Conservation (phyloP, 306 rosid species). For the Cercis canadensis region DNA sequence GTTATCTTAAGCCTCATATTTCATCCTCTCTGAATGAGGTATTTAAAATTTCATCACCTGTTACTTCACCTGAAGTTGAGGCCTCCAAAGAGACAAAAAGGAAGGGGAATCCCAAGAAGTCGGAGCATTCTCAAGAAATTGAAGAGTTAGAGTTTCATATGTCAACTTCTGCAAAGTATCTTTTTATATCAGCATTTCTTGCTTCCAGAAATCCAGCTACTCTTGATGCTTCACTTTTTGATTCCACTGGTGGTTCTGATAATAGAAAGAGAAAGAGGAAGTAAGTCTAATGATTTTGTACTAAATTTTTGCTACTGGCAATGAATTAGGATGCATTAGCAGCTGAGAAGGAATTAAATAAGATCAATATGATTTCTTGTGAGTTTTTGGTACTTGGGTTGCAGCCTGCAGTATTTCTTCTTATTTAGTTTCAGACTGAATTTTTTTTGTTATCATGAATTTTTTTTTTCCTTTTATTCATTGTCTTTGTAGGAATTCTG, state of each 20-base stretch:
- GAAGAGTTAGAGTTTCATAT: constrained; percentile 75
- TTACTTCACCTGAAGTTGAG: constrained; percentile 52
- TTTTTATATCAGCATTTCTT: constrained; percentile 91
- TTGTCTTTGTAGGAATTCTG: too few species aligned
- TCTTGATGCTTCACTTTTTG: constrained; percentile 91
- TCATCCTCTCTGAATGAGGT: constrained; percentile 73
- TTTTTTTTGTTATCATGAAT: not conserved
- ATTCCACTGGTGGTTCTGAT: constrained; percentile 83
- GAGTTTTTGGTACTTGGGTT: constrained; percentile 8
- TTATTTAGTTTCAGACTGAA: not conserved
- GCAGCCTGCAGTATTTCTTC: constrained; percentile 12
- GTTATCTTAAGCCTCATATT: constrained; percentile 66
- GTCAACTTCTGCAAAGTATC: constrained; percentile 91
- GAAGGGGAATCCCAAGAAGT: constrained; percentile 56
- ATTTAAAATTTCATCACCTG: constrained; percentile 65
- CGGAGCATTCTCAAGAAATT: constrained; percentile 49
- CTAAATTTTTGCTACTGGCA: not conserved
- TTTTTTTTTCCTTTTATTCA: constrained; percentile 4
- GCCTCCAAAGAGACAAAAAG: constrained; percentile 50
- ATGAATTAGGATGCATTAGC: not conserved
- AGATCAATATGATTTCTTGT: constrained; percentile 2
- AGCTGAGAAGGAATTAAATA: too few species aligned
- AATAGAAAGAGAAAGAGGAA: constrained; percentile 78
- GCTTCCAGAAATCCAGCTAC: constrained; percentile 99
- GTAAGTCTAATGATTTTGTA: constrained; percentile 52